Base-by-base conservation (phyloP, 2,329 filamentous ascomycete genomes). In the Pezicula radicicola region DNA sequence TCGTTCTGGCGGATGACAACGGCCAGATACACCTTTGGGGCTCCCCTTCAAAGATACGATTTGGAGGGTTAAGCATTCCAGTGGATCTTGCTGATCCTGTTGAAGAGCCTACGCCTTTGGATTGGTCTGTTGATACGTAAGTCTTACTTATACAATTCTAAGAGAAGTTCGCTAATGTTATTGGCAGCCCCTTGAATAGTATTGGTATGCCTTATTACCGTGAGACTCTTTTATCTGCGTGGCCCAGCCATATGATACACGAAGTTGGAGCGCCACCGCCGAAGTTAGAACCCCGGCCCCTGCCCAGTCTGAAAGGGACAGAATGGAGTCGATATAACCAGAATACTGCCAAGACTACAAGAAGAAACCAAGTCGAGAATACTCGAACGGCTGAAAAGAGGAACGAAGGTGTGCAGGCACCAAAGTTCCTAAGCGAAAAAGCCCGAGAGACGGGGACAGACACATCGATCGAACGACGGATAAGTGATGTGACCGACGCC, bases 351-450 rank as follows among this genome's bases (percentile, higher is more conserved):
- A 81, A 84, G 19, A 88, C 85, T 43, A 74, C 82, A 7, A 83
- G 83, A 21, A 83, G 94, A 50, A 94, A 99, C 63, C 91, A 97
- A 66, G 80, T 88, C 2, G 89, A 94, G 62, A 84, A 90, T 60
- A 91, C 87, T 9, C 84, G 90, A 27, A 77, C 80, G 40, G 66
- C 77, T 35, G 79, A 86, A 49, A 84, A 82, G 46, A 72, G 76
- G 39, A 80, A 83, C 41, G 79, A 86, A 30, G 75, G 63, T 60
- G 84, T 82, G 59, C 85, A 81, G 61, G 86, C 90, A 1, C 94
- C 94, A 3, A 97, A 93, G 62, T 97, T 99, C 65, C 72, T 99
- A 50, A 97, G 94, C 67, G 93, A 99, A 66, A 96, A 95, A 70
- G 88, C 90, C 5, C 83, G 89, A 59, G 87, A 92, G 54, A 76